Conservation (phyloP, 2,329 filamentous ascomycete species). For the Claviceps sp. region DNA sequence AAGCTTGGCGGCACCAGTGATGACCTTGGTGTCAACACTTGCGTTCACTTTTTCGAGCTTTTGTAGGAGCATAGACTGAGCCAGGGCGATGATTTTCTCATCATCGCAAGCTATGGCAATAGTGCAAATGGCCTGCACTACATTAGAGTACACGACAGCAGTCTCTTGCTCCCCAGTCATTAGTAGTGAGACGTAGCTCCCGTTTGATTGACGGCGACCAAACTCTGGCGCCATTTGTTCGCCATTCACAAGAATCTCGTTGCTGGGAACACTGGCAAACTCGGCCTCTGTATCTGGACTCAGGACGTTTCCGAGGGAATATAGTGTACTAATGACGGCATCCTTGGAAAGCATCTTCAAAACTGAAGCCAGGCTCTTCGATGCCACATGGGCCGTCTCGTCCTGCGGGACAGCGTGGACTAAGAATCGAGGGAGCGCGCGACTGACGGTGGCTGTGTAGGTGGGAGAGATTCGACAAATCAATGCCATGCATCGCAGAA, state of each 20-base stretch:
- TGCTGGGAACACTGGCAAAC: constrained; percentile 37
- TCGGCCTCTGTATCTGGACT: constrained; percentile 53
- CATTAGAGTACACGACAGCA: constrained; percentile 63
- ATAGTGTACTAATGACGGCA: constrained; percentile 85
- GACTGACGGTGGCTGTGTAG: constrained; percentile 62
- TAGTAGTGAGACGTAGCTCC: constrained; percentile 68
- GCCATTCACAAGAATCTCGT: constrained; percentile 28
- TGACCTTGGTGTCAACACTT: constrained; percentile 71
- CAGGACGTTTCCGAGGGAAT: constrained; percentile 90
- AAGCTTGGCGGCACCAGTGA: constrained; percentile 66
- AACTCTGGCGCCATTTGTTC: constrained; percentile 32
- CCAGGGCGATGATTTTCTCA: constrained; percentile 83
- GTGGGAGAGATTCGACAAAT: constrained; percentile 62
- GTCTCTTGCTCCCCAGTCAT: constrained; percentile 67
- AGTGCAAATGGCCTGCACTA: constrained; percentile 92
- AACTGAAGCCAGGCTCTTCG: constrained; percentile 71
- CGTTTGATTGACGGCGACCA: constrained; percentile 44
- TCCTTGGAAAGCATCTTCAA: constrained; percentile 78
- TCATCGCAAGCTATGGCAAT: constrained; percentile 73
- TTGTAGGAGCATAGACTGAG: constrained; percentile 91
- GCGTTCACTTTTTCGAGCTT: constrained; percentile 79
- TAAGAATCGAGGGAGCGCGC: constrained; percentile 72
- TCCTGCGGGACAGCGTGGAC: constrained; percentile 66
- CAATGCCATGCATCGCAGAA: constrained; percentile 70
- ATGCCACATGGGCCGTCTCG: constrained; percentile 60